phyloP scores from a whole-genome alignment of 2,329 filamentous ascomycete species.

The Chrysosphaeria jannelii region DNA sequence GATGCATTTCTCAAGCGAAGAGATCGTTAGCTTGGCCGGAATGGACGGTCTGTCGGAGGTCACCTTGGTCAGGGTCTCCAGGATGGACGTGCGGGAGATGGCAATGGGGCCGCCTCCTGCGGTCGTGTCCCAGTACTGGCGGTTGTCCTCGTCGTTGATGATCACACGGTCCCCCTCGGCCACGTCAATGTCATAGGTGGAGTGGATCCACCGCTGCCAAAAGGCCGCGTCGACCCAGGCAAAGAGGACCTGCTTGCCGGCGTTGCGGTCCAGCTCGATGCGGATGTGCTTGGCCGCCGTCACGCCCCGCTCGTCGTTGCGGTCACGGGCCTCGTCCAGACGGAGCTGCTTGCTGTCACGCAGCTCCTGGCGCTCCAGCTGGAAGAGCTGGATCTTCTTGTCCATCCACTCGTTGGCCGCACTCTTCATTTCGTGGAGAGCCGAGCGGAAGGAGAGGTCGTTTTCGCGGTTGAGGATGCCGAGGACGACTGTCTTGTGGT shows the following conservation, averaged over 20 bases:
- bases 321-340: slow-evolving; percentile 87
- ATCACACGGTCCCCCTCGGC: slow-evolving; percentile 73
- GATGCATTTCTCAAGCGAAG: slow-evolving; percentile 39
- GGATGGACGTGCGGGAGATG: slow-evolving; percentile 64
- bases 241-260: slow-evolving; percentile 72
- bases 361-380: slow-evolving; percentile 74
- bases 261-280: slow-evolving; percentile 68
- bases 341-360: slow-evolving; percentile 82
- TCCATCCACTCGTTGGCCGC: slow-evolving; percentile 96
- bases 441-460: slow-evolving; percentile 44
- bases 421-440: slow-evolving; percentile 76
- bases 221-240: slow-evolving; percentile 94
- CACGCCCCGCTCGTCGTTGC: slow-evolving; percentile 64
- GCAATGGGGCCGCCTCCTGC: slow-evolving; percentile 73
- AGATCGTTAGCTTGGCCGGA: slow-evolving; percentile 48
- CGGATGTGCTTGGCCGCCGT: slow-evolving; percentile 69
- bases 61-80: slow-evolving; percentile 55
- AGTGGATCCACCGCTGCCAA: slow-evolving; percentile 89
- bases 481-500: slow-evolving; percentile 77
- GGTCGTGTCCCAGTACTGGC: slow-evolving; percentile 81
- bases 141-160: slow-evolving; percentile 89
- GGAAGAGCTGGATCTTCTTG: slow-evolving; percentile 72
- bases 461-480: slow-evolving; percentile 61
- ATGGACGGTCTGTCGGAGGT: slow-evolving; percentile 39
- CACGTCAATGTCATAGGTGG: slow-evolving; percentile 80